Evolutionary conservation across 129 eudicot genomes (phyloP), one percentile per base, ranked within the genome.

Genomic region (Pseudognaphalium luteoalbum): DNA sequence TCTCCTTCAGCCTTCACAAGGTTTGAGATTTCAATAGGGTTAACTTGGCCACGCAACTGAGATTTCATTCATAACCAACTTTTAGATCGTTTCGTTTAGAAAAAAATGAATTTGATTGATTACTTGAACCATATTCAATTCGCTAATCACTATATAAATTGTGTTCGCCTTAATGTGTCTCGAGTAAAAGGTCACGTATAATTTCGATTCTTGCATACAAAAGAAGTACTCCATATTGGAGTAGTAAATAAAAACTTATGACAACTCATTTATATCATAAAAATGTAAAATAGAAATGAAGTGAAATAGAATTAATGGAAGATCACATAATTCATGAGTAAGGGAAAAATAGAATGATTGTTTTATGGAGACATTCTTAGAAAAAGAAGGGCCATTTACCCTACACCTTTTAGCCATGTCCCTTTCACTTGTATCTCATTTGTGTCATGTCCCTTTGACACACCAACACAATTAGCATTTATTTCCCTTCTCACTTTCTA

Each of bases 341-440:
- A 20, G 67, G 37, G 34, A 28, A 29, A 60, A 22, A 22, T 22
- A 25, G 15, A 62, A 62, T 62, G 67, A 25, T 62, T 62, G 67
- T 10, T 28, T 9, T 28, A 62, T 22, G 67, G 67, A 62, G 67
- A 62, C 67, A 62, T 62, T 62, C 34, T 62, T 62, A 62, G n/a
- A 10, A 62, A 14, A 28, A 29, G 17, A 62, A 29, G 34, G 67
- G 33, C 67, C 62, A 47, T 47, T 47, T 47, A 47, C 54, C 54
- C 54, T 47, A 47, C 54, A 47, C 54, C 54, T 47, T 47, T 47
- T 14, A 47, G 17, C 62, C 28, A 19, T 7, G 62, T 57, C 62
- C 29, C 62, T 57, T 57, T 57, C 62, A 20, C 11, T n/a, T 16
- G 12, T 57, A 57, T 57, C 29, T 57, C 62, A 3, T 47, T 14